phyloP scores from a whole-genome alignment of 2,329 filamentous ascomycete genomes.

The Daldinia eschscholtzii region DNA sequence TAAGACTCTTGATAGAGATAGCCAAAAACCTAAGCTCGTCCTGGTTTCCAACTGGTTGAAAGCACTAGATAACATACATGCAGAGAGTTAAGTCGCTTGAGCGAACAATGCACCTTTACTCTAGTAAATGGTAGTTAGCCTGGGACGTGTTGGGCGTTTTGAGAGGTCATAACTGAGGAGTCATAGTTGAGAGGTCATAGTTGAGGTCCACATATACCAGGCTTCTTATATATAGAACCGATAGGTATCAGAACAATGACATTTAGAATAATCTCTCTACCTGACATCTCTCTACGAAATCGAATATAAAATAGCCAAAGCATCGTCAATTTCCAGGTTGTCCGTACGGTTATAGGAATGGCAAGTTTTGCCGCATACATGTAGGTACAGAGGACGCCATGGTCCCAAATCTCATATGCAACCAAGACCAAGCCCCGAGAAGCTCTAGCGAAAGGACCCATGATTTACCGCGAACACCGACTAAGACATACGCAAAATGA shows the following conservation, averaged over 20 bases:
- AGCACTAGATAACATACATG: too few species aligned
- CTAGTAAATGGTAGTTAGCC: too few species aligned
- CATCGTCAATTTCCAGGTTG: slow-evolving; percentile 39
- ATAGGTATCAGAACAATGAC: background rate
- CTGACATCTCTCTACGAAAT: background rate
- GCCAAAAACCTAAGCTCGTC: too few species aligned
- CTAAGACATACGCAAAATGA: slow-evolving; percentile 12
- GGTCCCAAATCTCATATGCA: slow-evolving; percentile 37
- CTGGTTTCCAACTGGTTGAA: too few species aligned
- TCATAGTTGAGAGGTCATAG: too few species aligned
- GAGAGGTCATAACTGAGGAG: too few species aligned
- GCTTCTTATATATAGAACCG: background rate
- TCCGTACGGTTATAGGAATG: slow-evolving; percentile 36
- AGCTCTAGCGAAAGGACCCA: slow-evolving; percentile 30
- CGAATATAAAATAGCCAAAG: slow-evolving; percentile 21
- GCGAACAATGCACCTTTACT: too few species aligned
- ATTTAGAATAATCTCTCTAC: background rate
- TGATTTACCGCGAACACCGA: slow-evolving; percentile 37
- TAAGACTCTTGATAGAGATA: too few species aligned
- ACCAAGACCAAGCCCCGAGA: slow-evolving; percentile 26
- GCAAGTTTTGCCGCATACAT: slow-evolving; percentile 36
- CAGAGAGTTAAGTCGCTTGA: too few species aligned
- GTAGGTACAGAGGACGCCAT: slow-evolving; percentile 36
- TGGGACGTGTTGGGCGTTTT: too few species aligned
- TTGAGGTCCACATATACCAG: too few species aligned